These are phyloP conservation scores for Heliamphora exappendiculata DNA, from an alignment of 148 eudicot species.

Conservation along the genomic window DNA sequence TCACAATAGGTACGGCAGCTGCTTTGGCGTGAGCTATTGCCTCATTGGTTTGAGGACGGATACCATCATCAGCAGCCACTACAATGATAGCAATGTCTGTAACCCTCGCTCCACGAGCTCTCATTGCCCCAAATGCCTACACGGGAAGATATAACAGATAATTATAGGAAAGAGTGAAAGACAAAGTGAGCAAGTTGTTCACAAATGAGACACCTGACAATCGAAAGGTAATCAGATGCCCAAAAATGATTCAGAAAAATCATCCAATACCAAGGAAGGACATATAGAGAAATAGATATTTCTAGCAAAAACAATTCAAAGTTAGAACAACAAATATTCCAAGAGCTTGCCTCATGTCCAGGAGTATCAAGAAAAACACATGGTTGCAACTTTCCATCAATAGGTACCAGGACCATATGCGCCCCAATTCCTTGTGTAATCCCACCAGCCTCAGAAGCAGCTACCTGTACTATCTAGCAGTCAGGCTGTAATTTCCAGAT, in stretches of 20 bases:
- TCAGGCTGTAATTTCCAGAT: slow-evolving; percentile 9
- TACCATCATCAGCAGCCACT: slow-evolving; percentile 98
- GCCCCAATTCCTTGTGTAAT: slow-evolving; percentile 99
- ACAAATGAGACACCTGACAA: background rate
- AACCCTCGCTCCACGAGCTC: slow-evolving; percentile 98
- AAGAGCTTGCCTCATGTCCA: slow-evolving; percentile 69
- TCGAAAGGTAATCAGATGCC: slow-evolving; percentile 6
- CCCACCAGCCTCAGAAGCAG: slow-evolving; percentile 98
- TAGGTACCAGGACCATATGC: slow-evolving; percentile 75
- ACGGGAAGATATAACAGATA: slow-evolving; percentile 14
- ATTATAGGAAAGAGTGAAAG: slow-evolving; percentile 4
- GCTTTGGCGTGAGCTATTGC: slow-evolving; percentile 99
- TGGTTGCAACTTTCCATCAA: slow-evolving; percentile 60
- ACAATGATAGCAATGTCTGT: slow-evolving; percentile 94
- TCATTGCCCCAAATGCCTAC: slow-evolving; percentile 99
- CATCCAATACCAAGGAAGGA: background rate
- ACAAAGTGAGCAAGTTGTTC: background rate
- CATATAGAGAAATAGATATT: background rate
- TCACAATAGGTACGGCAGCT: slow-evolving; percentile 90
- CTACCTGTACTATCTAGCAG: slow-evolving; percentile 52
- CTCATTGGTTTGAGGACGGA: slow-evolving; percentile 89
- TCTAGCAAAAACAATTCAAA: slow-evolving; percentile 10
- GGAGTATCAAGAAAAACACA: slow-evolving; percentile 99
- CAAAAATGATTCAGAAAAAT: background rate
- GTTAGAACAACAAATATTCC: background rate